Conservation (phyloP, 345 rosid species). For the Aegle marmelos region DNA sequence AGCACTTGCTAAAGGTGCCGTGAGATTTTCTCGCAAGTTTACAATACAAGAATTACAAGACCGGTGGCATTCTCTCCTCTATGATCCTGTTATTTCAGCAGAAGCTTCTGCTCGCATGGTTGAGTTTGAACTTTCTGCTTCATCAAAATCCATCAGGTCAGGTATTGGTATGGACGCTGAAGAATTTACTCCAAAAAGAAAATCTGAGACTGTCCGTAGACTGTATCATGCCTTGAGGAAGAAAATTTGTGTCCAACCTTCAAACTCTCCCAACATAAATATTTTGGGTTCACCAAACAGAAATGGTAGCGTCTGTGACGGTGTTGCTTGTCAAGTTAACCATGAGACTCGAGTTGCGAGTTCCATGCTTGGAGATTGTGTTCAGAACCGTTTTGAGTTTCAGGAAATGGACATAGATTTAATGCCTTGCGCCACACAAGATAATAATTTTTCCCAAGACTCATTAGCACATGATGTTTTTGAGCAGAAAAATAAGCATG, state of each 20-base stretch:
- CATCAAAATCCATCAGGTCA: slow-evolving; percentile 26
- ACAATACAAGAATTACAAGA: slow-evolving; percentile 71
- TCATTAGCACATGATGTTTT: neutral
- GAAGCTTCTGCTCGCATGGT: slow-evolving; percentile 77
- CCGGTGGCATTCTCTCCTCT: slow-evolving; percentile 86
- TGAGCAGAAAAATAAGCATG: slow-evolving; percentile 8
- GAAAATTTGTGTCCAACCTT: slow-evolving; percentile 19
- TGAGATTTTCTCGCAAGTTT: slow-evolving; percentile 72
- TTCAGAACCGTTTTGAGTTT: slow-evolving; percentile 15
- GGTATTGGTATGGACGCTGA: slow-evolving; percentile 27
- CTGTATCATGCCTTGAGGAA: slow-evolving; percentile 30
- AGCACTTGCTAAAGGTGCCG: slow-evolving; percentile 96
- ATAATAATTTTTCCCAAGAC: slow-evolving; percentile 11
- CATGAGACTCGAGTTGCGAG: slow-evolving; percentile 4
- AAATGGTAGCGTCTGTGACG: neutral
- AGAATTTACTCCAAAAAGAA: slow-evolving; percentile 31
- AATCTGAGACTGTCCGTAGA: slow-evolving; percentile 33
- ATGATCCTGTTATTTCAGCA: slow-evolving; percentile 79
- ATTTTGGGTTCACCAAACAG: slow-evolving; percentile 15
- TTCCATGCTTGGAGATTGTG: slow-evolving; percentile 18
- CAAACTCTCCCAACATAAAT: slow-evolving; percentile 1
- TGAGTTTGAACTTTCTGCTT: slow-evolving; percentile 45
- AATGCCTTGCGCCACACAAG: neutral
- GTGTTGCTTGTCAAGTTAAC: slow-evolving; percentile 10
- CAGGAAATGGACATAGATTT: slow-evolving; percentile 10